A percentile compares a stretch with the other conserved stretches of the same genome.
phyloP scores from a whole-genome alignment of 768 basidiomycete genomes.

The Lactarius pseudohatsudake region DNA sequence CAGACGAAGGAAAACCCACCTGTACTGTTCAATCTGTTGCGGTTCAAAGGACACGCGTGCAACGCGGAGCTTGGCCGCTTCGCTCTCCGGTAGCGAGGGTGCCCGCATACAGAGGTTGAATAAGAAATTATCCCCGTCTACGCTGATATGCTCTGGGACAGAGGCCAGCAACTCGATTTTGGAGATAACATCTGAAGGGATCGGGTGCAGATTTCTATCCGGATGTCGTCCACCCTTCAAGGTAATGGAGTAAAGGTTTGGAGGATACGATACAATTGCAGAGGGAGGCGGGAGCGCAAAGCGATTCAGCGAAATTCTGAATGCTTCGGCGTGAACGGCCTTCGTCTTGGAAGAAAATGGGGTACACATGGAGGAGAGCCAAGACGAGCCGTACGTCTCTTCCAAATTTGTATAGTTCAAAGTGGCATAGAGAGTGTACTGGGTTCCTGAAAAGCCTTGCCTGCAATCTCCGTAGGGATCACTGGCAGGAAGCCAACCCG shows the following conservation, averaged over 20 bases:
- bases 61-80: constrained; percentile 57
- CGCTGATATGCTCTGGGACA: constrained; percentile 54
- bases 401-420: constrained; percentile 56
- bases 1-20: constrained; percentile 44
- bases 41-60: constrained; percentile 56
- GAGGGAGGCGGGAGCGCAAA: constrained; percentile 44
- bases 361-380: constrained; percentile 54
- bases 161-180: constrained; percentile 66
- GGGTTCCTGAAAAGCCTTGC: constrained; percentile 51
- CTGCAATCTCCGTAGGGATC: constrained; percentile 42
- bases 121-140: constrained; percentile 49
- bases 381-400: constrained; percentile 41
- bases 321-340: constrained; percentile 42
- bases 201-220: constrained; percentile 33
- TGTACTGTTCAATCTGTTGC: constrained; percentile 62
- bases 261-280: constrained; percentile 38
- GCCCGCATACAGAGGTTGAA: constrained; percentile 62
- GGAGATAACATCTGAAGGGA: constrained; percentile 55
- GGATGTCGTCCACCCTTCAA: constrained; percentile 23
- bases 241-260: constrained; percentile 38
- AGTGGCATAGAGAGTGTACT: constrained; percentile 66
- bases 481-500: constrained; percentile 84
- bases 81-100: constrained; percentile 46
- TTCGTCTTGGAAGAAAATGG: constrained; percentile 51
- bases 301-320: constrained; percentile 51